Evolutionary conservation across 495 filamentous ascomycete genomes (phyloP).

Genomic region (Darksidea phi): DNA sequence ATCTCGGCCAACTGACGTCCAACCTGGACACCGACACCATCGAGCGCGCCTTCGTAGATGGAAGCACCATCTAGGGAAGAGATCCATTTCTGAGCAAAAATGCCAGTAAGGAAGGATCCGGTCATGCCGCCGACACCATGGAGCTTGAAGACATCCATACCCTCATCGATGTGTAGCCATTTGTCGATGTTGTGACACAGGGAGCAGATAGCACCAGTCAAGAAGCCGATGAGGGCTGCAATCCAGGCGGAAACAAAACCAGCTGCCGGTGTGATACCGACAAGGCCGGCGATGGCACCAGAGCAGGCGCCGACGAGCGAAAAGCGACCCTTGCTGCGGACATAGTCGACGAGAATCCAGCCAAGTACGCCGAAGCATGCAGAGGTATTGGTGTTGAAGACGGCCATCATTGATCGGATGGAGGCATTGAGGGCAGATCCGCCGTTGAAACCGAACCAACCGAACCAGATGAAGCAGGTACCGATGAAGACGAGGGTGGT

Average conservation of each 20-base stretch:
- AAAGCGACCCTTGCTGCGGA: slow-evolving; percentile 55
- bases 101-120: slow-evolving; percentile 61
- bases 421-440: slow-evolving; percentile 58
- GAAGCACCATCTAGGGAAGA: slow-evolving; percentile 51
- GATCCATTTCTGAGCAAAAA: slow-evolving; percentile 54
- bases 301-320: slow-evolving; percentile 61
- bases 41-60: slow-evolving; percentile 52
- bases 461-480: slow-evolving; percentile 60
- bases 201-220: slow-evolving; percentile 56
- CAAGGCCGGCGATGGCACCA: slow-evolving; percentile 63
- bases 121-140: slow-evolving; percentile 63
- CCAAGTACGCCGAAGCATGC: slow-evolving; percentile 57
- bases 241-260: slow-evolving; percentile 60
- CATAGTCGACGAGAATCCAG: slow-evolving; percentile 61
- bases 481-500: slow-evolving; percentile 58
- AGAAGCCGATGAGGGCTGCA: slow-evolving; percentile 58
- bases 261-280: slow-evolving; percentile 64
- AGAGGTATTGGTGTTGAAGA: slow-evolving; percentile 63
- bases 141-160: slow-evolving; percentile 63
- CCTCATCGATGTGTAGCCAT: slow-evolving; percentile 60
- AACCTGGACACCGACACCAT: slow-evolving; percentile 59
- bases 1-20: slow-evolving; percentile 61
- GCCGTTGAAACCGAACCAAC: slow-evolving; percentile 64
- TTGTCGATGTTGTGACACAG: slow-evolving; percentile 55
- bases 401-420: slow-evolving; percentile 57